Conservation (phyloP, 352 stramenopile species). For the Chrysophaeum taylorii region DNA sequence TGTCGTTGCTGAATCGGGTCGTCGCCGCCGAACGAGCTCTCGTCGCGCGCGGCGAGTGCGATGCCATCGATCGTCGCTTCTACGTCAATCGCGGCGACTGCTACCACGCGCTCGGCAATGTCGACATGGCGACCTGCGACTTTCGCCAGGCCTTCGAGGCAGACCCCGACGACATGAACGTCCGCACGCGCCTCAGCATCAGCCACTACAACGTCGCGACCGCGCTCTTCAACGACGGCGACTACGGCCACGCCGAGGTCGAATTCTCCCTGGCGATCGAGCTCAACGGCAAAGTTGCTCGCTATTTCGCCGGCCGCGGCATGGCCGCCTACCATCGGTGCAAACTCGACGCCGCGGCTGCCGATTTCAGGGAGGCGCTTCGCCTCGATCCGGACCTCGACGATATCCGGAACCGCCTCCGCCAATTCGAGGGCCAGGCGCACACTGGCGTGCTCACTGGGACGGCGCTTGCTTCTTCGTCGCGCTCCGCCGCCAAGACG, state of each 20-base stretch:
- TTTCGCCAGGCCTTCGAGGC: slow-evolving; percentile 21
- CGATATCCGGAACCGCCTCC: slow-evolving; percentile 11
- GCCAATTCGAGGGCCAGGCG: slow-evolving; percentile 22
- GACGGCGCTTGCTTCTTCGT: too few relatives aligned
- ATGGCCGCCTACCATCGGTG: slow-evolving; percentile 23
- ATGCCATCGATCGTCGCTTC: slow-evolving; percentile 21
- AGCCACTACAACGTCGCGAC: slow-evolving; percentile 25
- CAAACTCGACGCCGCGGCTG: slow-evolving; percentile 19
- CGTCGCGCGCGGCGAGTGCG: slow-evolving; percentile 15
- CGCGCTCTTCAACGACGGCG: slow-evolving; percentile 24
- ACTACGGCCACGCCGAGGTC: slow-evolving; percentile 26
- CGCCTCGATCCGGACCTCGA: slow-evolving; percentile 17
- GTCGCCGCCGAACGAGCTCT: slow-evolving; percentile 19
- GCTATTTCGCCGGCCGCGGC: slow-evolving; percentile 19
- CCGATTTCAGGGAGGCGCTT: slow-evolving; percentile 22
- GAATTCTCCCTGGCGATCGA: slow-evolving; percentile 27
- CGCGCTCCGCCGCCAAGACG: too few relatives aligned
- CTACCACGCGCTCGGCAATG: slow-evolving; percentile 15
- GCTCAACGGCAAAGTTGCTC: slow-evolving; percentile 22
- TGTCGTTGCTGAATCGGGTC: slow-evolving; percentile 24
- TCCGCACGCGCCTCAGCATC: slow-evolving; percentile 17
- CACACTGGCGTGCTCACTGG: too few relatives aligned
- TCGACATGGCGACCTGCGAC: slow-evolving; percentile 22
- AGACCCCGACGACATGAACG: slow-evolving; percentile 21
- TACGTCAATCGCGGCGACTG: slow-evolving; percentile 26